Conservation (phyloP, 1,284 basidiomycete genomes). For the Pseudozyma pruni region DNA sequence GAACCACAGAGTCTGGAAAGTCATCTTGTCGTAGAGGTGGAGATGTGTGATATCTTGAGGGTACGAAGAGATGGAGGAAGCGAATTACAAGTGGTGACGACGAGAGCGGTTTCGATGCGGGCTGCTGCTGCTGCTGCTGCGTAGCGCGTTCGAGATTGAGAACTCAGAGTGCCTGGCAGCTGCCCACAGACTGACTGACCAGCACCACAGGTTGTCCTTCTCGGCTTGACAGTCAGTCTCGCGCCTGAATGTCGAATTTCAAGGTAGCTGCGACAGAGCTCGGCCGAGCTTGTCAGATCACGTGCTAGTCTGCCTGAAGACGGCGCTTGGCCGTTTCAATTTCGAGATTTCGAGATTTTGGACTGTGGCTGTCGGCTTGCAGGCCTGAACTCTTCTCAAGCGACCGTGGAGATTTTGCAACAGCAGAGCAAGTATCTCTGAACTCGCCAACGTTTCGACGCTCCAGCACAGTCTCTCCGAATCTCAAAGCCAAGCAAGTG, state of each 20-base stretch:
- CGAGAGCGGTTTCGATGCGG: slow-evolving; percentile 16
- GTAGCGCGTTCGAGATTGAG: slow-evolving; percentile 1
- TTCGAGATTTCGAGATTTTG: too few species aligned
- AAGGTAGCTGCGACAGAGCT: background rate
- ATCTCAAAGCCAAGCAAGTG: background rate
- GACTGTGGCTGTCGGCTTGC: too few species aligned
- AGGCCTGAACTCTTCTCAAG: background rate
- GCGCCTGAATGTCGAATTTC: background rate
- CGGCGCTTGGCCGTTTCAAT: too few species aligned
- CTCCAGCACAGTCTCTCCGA: background rate
- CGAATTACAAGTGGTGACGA: slow-evolving; percentile 25
- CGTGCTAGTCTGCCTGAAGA: too few species aligned
- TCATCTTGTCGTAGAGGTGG: slow-evolving; percentile 59
- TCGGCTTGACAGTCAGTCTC: too few species aligned
- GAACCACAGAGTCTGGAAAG: slow-evolving; percentile 66
- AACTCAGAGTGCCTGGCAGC: too few species aligned
- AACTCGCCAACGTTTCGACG: background rate
- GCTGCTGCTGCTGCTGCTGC: slow-evolving; percentile 7
- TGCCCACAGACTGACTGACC: too few species aligned
- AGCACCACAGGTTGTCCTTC: background rate
- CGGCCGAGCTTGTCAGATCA: slow-evolving; percentile 9
- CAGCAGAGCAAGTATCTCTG: slow-evolving; percentile 19
- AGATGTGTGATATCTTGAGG: slow-evolving; percentile 37
- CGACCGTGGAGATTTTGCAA: background rate
- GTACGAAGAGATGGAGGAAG: slow-evolving; percentile 43